Percentiles rank a stretch among this genome's conserved stretches.
Conservation (phyloP, 108 stramenopile genomes). For the Skeletonema costatum region DNA sequence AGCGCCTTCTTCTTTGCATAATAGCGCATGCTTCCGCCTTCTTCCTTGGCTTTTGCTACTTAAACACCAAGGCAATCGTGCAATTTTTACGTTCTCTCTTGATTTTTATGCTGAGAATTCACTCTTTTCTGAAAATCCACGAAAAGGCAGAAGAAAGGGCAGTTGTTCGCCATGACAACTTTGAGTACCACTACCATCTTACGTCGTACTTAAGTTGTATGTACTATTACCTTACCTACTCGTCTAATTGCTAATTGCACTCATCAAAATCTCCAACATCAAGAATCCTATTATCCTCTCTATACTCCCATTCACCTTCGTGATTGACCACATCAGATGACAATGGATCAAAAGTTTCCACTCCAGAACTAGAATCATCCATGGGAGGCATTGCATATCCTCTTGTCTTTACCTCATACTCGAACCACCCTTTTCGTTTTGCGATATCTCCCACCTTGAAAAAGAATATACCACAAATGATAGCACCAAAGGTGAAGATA, state of each 20-base stretch:
- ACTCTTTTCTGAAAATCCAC: too few species aligned
- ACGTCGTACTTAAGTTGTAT: too few species aligned
- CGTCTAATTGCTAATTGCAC: neutral
- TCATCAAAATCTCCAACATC: neutral
- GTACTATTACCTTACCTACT: neutral
- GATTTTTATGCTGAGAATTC: too few species aligned
- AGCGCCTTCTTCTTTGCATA: too few species aligned
- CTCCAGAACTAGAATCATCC: neutral
- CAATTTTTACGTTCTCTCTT: too few species aligned
- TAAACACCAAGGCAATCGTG: too few species aligned
- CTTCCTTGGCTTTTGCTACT: too few species aligned
- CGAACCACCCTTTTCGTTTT: slow-evolving; percentile 32
- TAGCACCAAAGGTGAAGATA: slow-evolving; percentile 24
- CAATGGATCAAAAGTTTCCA: neutral
- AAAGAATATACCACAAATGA: slow-evolving; percentile 8
- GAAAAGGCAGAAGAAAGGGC: too few species aligned
- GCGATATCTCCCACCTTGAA: slow-evolving; percentile 25
- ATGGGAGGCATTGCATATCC: slow-evolving; percentile 4
- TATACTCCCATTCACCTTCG: slow-evolving; percentile 1
- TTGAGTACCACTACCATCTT: too few species aligned
- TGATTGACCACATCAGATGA: neutral
- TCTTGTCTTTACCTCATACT: slow-evolving; percentile 20
- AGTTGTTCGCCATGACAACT: too few species aligned
- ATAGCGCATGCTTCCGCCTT: too few species aligned
- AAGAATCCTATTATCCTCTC: neutral